Percentiles rank a stretch among this genome's conserved stretches.
These are phyloP conservation scores for Saxispiralis lemnorum DNA, from an alignment of 495 filamentous ascomycete species.

Conservation along the genomic window DNA sequence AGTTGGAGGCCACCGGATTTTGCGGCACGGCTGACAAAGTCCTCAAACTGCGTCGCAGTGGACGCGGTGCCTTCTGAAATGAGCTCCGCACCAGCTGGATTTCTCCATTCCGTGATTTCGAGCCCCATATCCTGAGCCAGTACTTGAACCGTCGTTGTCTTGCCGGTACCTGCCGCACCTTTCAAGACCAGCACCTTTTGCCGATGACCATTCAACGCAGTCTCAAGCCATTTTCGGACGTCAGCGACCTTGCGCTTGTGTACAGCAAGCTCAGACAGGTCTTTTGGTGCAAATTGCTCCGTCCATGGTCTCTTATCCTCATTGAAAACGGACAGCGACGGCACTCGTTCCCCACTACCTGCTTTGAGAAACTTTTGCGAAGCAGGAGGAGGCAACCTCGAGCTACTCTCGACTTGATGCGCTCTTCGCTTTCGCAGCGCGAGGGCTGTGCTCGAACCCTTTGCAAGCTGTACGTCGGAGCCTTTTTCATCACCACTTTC, in stretches of 20 bases:
- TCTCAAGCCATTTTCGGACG: conserved; percentile 63
- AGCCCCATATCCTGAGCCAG: conserved; percentile 55
- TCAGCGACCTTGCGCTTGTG: conserved; percentile 86
- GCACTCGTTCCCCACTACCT: conserved; percentile 6
- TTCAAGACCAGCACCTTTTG: conserved; percentile 63
- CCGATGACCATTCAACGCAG: conserved; percentile 43
- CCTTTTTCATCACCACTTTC: conserved; percentile 21
- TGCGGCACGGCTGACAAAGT: conserved; percentile 65
- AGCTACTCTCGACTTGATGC: not conserved
- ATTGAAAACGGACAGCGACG: conserved; percentile 19
- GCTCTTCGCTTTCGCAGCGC: conserved; percentile 19
- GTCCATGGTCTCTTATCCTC: conserved; percentile 52
- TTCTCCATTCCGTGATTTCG: conserved; percentile 77
- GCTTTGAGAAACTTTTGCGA: conserved; percentile 26
- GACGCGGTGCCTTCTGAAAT: conserved; percentile 43
- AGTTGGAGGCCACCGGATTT: conserved; percentile 50
- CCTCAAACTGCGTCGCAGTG: conserved; percentile 62
- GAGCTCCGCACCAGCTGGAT: conserved; percentile 47
- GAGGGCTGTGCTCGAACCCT: conserved; percentile 12
- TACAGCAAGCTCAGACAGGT: conserved; percentile 69
- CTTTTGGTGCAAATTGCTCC: conserved; percentile 57
- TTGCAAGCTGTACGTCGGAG: conserved; percentile 1
- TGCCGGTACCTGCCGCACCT: conserved; percentile 82
- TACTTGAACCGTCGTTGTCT: conserved; percentile 68
- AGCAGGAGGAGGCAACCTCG: conserved; percentile 2